phyloP scores from a whole-genome alignment of 1,284 basidiomycete genomes.

The Rugiboletus extremiorientalis region DNA sequence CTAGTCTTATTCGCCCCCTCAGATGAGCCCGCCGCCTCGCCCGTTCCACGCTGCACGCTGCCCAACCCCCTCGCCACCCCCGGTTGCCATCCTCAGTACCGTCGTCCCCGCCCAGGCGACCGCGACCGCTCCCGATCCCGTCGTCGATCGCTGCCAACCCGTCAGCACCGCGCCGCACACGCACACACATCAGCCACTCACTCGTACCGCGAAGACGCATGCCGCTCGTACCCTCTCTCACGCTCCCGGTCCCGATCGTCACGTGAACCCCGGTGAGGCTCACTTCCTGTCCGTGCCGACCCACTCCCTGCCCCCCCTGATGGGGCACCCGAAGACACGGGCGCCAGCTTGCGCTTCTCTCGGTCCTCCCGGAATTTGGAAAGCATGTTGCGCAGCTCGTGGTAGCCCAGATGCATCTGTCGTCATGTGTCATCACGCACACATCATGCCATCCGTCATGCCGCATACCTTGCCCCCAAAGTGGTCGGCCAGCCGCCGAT shows the following conservation, averaged over 20 bases:
- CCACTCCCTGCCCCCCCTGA: slow-evolving; percentile 34
- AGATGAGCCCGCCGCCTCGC: slow-evolving; percentile 24
- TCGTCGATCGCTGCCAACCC: slow-evolving; percentile 50
- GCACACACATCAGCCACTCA: slow-evolving; percentile 45
- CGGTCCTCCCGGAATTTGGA: slow-evolving; percentile 85
- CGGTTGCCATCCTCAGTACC: slow-evolving; percentile 47
- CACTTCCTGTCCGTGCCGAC: slow-evolving; percentile 37
- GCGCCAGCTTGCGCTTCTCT: slow-evolving; percentile 73
- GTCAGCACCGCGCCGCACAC: slow-evolving; percentile 11
- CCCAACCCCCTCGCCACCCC: background rate
- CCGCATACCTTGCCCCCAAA: slow-evolving; percentile 93
- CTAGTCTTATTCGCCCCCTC: slow-evolving; percentile 7
- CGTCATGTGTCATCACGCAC: slow-evolving; percentile 23
- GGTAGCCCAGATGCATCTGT: slow-evolving; percentile 98
- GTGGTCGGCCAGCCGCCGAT: slow-evolving; percentile 97
- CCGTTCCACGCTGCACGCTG: slow-evolving; percentile 26
- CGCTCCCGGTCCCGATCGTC: slow-evolving; percentile 65
- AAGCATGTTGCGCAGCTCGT: slow-evolving; percentile 94
- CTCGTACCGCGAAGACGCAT: slow-evolving; percentile 72
- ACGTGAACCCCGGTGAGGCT: slow-evolving; percentile 50
- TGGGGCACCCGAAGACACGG: slow-evolving; percentile 39
- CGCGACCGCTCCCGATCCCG: slow-evolving; percentile 76
- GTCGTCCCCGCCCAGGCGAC: slow-evolving; percentile 65
- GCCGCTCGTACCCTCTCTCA: slow-evolving; percentile 69
- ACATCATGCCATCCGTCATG: slow-evolving; percentile 9